Base-by-base conservation (phyloP, 106 monocot genomes). In the Dendrobium catenatum region DNA sequence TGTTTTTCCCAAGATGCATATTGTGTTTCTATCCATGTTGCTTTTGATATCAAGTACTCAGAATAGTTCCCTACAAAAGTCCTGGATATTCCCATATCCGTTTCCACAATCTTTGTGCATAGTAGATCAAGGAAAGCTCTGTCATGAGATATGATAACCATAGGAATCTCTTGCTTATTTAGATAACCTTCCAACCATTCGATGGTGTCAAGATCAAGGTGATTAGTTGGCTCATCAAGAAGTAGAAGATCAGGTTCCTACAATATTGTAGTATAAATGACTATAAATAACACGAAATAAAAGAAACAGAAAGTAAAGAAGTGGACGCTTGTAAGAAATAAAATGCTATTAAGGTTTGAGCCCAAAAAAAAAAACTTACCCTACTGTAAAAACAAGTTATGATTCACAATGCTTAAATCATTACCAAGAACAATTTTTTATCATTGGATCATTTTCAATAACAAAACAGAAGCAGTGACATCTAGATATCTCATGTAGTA, bases 121-220 rank as follows among this genome's bases (percentile, higher is more conserved):
- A 98, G 76, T 61, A 91, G 91, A 83, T 98, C 98, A 33, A 98
- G 93, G 43, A 98, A 95, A 58, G 94, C 98, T 47, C 98, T 89
- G 85, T 98, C 94, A 88, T 98, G 98, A 42, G 98, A 98, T 82
- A 98, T 95, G 61, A 98, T 89, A 29, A 98, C 98, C 95, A 98
- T 98, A 22, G 98, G 98, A 8, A 99, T 91, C 59, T 85, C 99
- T 77, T 95, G 99, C 82, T 88, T 91, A 58, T 77, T 84, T 64
- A 99, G 93, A 85, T 99, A 99, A 24, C 84, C 82, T 81, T 99
- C 99, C 22, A 99, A 86, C 99, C 95, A 99, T 82, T 99, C 99
- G 82, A 99, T 93, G n/a, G 95, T 91, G 72, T 99, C 99, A 67
- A 99, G 86, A 86, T 99, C 99, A 72, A 99, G 91, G 81, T 99